A percentile compares a stretch with the other conserved stretches of the same genome.
Conservation (phyloP, 495 filamentous ascomycete species). For the Daldinia concentrica region DNA sequence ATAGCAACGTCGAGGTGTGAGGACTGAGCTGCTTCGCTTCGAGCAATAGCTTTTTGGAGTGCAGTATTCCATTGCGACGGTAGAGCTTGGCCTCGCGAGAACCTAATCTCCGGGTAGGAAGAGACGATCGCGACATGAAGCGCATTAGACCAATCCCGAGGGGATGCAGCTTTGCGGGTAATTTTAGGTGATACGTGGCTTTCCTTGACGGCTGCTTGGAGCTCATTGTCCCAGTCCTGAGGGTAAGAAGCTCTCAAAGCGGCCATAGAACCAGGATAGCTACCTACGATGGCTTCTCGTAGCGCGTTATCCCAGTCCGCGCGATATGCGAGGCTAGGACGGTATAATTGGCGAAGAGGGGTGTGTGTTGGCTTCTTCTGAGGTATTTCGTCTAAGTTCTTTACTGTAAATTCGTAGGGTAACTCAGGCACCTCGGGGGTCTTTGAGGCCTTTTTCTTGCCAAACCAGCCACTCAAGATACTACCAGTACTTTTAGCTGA, state of each 20-base stretch:
- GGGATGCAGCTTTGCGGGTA: conserved; percentile 34
- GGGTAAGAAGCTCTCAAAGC: conserved; percentile 37
- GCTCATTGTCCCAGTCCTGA: conserved; percentile 30
- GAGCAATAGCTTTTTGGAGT: conserved; percentile 42
- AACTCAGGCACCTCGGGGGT: conserved; percentile 10
- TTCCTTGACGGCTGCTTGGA: conserved; percentile 29
- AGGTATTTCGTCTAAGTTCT: conserved; percentile 31
- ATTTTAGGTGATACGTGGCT: conserved; percentile 20
- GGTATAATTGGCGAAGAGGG: conserved; percentile 29
- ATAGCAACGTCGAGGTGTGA: conserved; percentile 42
- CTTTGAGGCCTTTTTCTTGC: conserved; percentile 28
- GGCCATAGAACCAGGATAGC: conserved; percentile 40
- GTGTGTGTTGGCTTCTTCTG: conserved; percentile 23
- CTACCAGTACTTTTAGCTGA: conserved; percentile 23
- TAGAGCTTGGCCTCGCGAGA: conserved; percentile 31
- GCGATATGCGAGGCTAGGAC: conserved; percentile 33
- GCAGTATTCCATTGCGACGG: conserved; percentile 38
- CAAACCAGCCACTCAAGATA: conserved; percentile 36
- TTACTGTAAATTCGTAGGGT: conserved; percentile 29
- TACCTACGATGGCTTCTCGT: conserved; percentile 44
- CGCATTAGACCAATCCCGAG: conserved; percentile 49
- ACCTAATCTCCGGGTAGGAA: conserved; percentile 41
- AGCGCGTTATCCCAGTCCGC: conserved; percentile 52
- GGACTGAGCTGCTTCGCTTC: conserved; percentile 17
- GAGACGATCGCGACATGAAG: conserved; percentile 47